Percentiles rank a stretch among this genome's conserved stretches.
phyloP scores from a whole-genome alignment of 2,329 filamentous ascomycete species.

The Stylonectria norvegica region DNA sequence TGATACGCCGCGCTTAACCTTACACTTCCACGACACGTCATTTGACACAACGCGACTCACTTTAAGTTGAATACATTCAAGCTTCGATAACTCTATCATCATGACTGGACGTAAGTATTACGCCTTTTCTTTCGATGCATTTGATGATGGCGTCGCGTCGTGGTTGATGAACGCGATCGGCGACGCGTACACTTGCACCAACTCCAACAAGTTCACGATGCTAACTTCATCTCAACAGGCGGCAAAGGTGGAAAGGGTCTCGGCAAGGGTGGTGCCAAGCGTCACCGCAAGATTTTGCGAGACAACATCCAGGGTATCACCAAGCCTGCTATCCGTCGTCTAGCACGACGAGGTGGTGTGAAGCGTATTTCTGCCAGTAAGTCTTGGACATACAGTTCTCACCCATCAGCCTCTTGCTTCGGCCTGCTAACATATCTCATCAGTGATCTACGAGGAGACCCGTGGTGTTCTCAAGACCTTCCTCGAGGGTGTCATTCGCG shows the following conservation, averaged over 20 bases:
- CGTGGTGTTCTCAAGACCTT: constrained; percentile 75
- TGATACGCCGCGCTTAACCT: not conserved
- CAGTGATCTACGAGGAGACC: constrained; percentile 75
- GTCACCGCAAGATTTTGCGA: constrained; percentile 97
- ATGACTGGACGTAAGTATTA: constrained; percentile 70
- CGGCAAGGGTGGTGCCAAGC: constrained; percentile 97
- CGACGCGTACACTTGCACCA: constrained; percentile 1
- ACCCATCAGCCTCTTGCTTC: not conserved
- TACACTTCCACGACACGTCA: constrained; percentile 22
- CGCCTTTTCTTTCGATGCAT: constrained; percentile 9
- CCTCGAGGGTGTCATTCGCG: constrained; percentile 73
- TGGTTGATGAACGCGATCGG: not conserved
- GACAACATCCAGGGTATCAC: constrained; percentile 99
- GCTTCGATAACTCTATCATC: constrained; percentile 42
- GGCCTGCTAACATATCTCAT: constrained; percentile 13
- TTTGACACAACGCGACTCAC: constrained; percentile 24
- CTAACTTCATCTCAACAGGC: constrained; percentile 57
- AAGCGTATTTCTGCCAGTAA: constrained; percentile 98
- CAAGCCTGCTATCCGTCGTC: constrained; percentile 97
- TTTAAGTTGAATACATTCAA: constrained; percentile 24
- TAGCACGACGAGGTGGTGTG: constrained; percentile 98
- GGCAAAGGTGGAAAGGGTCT: constrained; percentile 97
- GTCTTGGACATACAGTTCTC: constrained; percentile 27
- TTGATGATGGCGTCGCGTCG: constrained; percentile 2
- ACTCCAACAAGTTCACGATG: constrained; percentile 17